A percentile compares a stretch with the other conserved stretches of the same genome.
These are phyloP conservation scores for Fraxinus angustifolia DNA, from an alignment of 305 asterid species.

Conservation along the genomic window DNA sequence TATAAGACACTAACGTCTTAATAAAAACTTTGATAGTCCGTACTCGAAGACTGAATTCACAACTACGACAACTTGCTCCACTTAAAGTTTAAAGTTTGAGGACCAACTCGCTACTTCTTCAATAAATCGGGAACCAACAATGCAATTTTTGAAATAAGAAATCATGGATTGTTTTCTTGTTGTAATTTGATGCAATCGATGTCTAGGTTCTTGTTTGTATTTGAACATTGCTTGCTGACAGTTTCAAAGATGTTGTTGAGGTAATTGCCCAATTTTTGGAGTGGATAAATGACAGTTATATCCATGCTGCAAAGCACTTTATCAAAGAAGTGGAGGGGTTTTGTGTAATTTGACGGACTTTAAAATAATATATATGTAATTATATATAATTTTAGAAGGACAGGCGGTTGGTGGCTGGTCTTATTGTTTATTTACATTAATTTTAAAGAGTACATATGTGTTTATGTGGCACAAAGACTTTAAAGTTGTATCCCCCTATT, in stretches of 20 bases:
- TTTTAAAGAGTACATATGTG: constrained; percentile 28
- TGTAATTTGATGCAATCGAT: constrained; percentile 18
- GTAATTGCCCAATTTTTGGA: constrained; percentile 21
- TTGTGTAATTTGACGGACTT: constrained; percentile 6
- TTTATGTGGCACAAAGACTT: background rate
- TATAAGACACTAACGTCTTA: background rate
- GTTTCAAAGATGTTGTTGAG: constrained; percentile 32
- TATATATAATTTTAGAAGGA: background rate
- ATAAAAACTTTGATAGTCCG: background rate
- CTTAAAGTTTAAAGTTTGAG: background rate
- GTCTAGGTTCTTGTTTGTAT: background rate
- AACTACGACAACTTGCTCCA: background rate
- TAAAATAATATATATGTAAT: background rate
- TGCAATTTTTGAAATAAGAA: background rate
- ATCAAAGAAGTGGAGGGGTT: constrained; percentile 2
- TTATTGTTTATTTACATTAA: constrained; percentile 22
- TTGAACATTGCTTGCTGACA: constrained; percentile 24
- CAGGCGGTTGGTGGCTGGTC: constrained; percentile 9
- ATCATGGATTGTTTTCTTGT: constrained; percentile 15
- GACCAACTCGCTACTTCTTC: background rate
- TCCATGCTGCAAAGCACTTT: background rate
- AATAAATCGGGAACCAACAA: background rate
- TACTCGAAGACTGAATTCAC: background rate
- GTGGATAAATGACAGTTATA: constrained; percentile 13
- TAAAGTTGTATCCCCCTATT: background rate